Percentiles rank a stretch among this genome's conserved stretches.
These are phyloP conservation scores for Eimeria zaria DNA, from an alignment of 169 alveolate genomes.

Conservation along the genomic window DNA sequence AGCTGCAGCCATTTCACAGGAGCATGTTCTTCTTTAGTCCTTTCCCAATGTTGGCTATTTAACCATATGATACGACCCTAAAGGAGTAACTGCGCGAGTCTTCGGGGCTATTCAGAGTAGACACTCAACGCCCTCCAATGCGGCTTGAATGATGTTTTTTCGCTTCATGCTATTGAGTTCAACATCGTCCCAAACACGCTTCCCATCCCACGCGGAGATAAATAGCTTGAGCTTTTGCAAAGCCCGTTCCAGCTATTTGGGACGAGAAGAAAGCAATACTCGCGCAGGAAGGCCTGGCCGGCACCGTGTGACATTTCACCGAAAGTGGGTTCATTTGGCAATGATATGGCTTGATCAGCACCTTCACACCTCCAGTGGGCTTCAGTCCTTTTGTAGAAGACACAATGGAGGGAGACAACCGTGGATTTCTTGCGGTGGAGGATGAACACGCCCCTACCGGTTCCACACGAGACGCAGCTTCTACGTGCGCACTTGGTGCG, in stretches of 20 bases:
- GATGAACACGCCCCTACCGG: constrained; percentile 3
- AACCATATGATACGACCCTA: background rate
- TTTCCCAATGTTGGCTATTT: background rate
- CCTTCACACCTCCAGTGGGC: background rate
- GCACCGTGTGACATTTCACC: background rate
- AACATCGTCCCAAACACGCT: background rate
- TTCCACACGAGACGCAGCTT: background rate
- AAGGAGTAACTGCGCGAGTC: background rate
- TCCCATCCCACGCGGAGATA: background rate
- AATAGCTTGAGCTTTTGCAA: background rate
- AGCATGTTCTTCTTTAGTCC: background rate
- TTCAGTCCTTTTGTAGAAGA: background rate
- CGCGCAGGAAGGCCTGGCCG: background rate
- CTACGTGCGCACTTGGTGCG: constrained; percentile 21
- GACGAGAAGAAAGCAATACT: background rate
- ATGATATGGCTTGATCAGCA: constrained; percentile 20
- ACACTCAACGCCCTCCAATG: constrained; percentile 2
- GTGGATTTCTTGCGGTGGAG: constrained; percentile 50
- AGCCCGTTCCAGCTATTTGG: background rate
- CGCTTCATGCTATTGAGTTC: constrained; percentile 8
- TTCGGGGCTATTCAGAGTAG: background rate
- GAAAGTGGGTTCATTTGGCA: background rate
- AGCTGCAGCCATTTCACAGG: background rate
- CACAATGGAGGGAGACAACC: background rate
- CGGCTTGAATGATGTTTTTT: background rate